These are phyloP conservation scores for Moelleriella libera DNA, from an alignment of 2,329 filamentous ascomycete genomes.

Conservation along the genomic window DNA sequence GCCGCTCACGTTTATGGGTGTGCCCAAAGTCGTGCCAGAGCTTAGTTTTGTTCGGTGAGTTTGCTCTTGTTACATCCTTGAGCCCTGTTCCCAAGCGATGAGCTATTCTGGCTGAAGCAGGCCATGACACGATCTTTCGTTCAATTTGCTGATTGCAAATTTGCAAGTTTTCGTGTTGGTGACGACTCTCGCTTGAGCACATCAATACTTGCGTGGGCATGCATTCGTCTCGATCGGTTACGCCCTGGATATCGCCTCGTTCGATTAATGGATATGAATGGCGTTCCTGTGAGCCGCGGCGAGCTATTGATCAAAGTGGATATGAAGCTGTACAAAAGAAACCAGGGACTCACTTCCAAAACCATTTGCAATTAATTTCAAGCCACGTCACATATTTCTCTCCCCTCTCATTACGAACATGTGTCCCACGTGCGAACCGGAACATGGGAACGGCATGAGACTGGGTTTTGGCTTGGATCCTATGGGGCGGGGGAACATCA, in stretches of 20 bases:
- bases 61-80: no score
- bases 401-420: no score
- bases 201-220: slow-evolving; percentile 37
- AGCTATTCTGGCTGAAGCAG: no score
- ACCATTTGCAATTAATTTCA: background rate
- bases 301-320: slow-evolving; percentile 38
- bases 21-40: slow-evolving; percentile 49
- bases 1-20: slow-evolving; percentile 41
- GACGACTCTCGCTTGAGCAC: slow-evolving; percentile 27
- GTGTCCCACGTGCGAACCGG: no score
- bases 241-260: slow-evolving; percentile 41
- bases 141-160: background rate
- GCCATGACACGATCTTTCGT: no score
- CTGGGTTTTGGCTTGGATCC: no score
- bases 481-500: no score
- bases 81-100: no score
- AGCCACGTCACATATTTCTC: background rate
- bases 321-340: slow-evolving; percentile 19
- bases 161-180: slow-evolving; percentile 37
- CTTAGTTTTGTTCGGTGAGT: slow-evolving; percentile 61
- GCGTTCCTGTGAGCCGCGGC: slow-evolving; percentile 27
- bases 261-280: slow-evolving; percentile 30
- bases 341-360: background rate
- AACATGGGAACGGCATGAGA: no score
- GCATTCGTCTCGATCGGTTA: slow-evolving; percentile 44